Conservation (phyloP, 148 eudicot genomes). For the Rhododendron williamsianum region DNA sequence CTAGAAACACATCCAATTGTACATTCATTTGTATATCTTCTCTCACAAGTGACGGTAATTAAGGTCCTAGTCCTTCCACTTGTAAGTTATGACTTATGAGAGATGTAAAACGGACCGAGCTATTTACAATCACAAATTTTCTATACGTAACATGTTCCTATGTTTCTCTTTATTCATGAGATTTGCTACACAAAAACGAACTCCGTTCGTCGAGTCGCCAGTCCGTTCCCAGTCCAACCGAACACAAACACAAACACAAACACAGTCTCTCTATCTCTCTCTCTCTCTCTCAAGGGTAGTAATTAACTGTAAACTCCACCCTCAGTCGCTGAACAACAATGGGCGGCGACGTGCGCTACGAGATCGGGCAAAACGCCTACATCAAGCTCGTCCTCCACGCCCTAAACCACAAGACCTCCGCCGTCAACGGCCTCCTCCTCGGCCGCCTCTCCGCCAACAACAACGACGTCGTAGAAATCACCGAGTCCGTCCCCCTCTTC, state of each 20-base stretch:
- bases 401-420: constrained; percentile 48
- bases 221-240: neutral
- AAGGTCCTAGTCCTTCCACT: too few species aligned
- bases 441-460: constrained; percentile 43
- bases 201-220: neutral
- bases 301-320: neutral
- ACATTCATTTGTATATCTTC: too few species aligned
- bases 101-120: too few species aligned
- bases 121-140: too few species aligned
- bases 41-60: too few species aligned
- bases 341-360: constrained; percentile 43
- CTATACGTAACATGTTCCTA: too few species aligned
- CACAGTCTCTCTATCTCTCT: neutral
- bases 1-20: too few species aligned
- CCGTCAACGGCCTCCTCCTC: constrained; percentile 70
- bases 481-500: constrained; percentile 76
- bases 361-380: constrained; percentile 65
- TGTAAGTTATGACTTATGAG: too few species aligned
- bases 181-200: too few species aligned
- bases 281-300: neutral
- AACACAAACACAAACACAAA: neutral
- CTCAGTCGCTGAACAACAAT: neutral
- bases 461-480: constrained; percentile 44
- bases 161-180: too few species aligned
- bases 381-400: constrained; percentile 72